Percentiles rank a stretch among this genome's conserved stretches.
Evolutionary conservation across 2,329 filamentous ascomycete species (phyloP).

Genomic region (Nigrospora osmanthi): DNA sequence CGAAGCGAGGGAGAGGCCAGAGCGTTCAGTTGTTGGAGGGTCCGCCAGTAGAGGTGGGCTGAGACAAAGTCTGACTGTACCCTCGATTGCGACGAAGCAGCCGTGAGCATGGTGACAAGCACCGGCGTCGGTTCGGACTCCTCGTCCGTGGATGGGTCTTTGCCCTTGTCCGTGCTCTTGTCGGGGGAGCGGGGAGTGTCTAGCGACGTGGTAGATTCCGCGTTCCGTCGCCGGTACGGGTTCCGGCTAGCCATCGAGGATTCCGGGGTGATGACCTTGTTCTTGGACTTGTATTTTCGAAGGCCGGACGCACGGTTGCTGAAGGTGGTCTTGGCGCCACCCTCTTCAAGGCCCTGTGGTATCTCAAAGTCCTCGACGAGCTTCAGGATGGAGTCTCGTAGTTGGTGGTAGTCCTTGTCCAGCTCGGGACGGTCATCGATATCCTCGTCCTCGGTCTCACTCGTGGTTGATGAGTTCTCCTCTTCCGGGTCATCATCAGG

Average conservation of each 20-base stretch:
- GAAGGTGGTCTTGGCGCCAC: conserved; percentile 53
- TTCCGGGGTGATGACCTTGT: conserved; percentile 44
- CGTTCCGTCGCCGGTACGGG: conserved; percentile 39
- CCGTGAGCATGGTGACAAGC: conserved; percentile 65
- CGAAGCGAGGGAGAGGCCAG: conserved; percentile 54
- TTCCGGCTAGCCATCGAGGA: conserved; percentile 48
- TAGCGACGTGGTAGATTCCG: conserved; percentile 12
- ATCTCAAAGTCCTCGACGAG: conserved; percentile 79
- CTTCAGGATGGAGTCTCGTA: conserved; percentile 73
- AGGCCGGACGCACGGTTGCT: conserved; percentile 61
- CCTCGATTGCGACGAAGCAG: conserved; percentile 69
- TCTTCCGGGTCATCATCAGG: conserved; percentile 57
- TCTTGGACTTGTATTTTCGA: conserved; percentile 53
- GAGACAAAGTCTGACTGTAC: conserved; percentile 76
- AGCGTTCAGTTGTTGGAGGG: conserved; percentile 63
- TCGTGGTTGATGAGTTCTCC: conserved; percentile 53
- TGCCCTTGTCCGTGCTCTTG: conserved; percentile 15
- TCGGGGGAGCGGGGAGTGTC: conserved; percentile 16
- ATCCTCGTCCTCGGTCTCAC: conserved; percentile 56
- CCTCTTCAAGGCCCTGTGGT: conserved; percentile 55
- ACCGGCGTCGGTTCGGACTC: conserved; percentile 40
- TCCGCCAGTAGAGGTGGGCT: conserved; percentile 80
- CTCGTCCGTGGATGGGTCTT: conserved; percentile 16
- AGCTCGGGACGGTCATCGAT: conserved; percentile 53
- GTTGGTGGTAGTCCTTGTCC: conserved; percentile 71